These are phyloP conservation scores for Leishmania martiniquensis DNA, from an alignment of 208 protist species.

Conservation along the genomic window DNA sequence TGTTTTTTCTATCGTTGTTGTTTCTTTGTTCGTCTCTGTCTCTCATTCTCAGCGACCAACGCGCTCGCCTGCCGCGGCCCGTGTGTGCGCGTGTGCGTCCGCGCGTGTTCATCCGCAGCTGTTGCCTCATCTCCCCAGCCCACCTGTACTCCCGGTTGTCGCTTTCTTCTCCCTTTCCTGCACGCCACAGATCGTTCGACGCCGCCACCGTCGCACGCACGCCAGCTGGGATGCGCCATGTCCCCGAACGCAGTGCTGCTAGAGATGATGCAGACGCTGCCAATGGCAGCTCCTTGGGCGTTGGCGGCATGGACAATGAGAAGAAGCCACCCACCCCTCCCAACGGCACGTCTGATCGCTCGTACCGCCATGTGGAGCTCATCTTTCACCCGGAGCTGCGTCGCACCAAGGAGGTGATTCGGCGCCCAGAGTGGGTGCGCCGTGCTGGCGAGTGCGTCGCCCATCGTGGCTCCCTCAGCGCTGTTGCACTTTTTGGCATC, in stretches of 20 bases:
- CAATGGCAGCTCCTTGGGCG: background rate
- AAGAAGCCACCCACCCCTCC: background rate
- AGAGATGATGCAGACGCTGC: background rate
- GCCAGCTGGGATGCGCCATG: constrained; percentile 23
- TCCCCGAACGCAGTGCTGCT: constrained; percentile 14
- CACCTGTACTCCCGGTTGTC: background rate
- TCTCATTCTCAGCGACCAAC: background rate
- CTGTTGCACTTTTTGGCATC: constrained; percentile 69
- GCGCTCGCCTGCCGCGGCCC: too few relatives aligned
- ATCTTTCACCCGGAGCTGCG: constrained; percentile 78
- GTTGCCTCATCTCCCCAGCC: background rate
- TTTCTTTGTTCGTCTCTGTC: background rate
- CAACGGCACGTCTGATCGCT: background rate
- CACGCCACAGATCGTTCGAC: background rate
- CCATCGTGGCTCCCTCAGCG: constrained; percentile 72
- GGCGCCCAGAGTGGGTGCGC: constrained; percentile 75
- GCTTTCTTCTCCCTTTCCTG: background rate
- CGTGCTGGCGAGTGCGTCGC: constrained; percentile 72
- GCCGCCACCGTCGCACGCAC: background rate
- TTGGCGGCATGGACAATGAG: background rate
- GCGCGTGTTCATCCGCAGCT: background rate
- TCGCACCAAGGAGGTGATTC: constrained; percentile 77
- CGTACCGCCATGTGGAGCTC: constrained; percentile 33
- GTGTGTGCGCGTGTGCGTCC: background rate
- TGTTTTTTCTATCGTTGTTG: too few relatives aligned